A percentile compares a stretch with the other conserved stretches of the same genome.
Conservation (phyloP, 768 basidiomycete genomes). For the Trametes sanguinea region DNA sequence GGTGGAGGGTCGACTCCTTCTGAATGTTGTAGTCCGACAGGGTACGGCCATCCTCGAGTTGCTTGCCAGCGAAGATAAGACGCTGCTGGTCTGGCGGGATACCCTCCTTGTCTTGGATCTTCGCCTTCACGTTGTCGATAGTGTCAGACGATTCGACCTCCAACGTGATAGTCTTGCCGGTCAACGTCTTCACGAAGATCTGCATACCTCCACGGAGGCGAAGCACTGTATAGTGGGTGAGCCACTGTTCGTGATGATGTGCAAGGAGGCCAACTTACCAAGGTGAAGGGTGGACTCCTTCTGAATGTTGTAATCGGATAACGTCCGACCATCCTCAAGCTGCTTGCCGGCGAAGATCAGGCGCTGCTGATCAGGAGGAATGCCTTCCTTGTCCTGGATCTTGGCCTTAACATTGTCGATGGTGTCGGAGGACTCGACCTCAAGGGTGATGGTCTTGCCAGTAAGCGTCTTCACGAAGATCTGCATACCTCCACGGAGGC, state of each 20-base stretch:
- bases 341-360: constrained; percentile 94
- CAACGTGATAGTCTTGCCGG: constrained; percentile 89
- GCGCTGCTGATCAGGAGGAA: constrained; percentile 86
- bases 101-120: constrained; percentile 83
- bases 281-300: constrained; percentile 84
- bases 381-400: constrained; percentile 93
- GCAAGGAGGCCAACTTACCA: constrained; percentile 20
- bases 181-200: constrained; percentile 86
- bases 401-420: constrained; percentile 89
- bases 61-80: constrained; percentile 92
- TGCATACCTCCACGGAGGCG: constrained; percentile 92
- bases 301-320: constrained; percentile 91
- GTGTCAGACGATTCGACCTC: constrained; percentile 94
- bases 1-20: constrained; percentile 76
- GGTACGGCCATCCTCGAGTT: constrained; percentile 91
- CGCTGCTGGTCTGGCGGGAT: constrained; percentile 89
- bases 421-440: constrained; percentile 85
- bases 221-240: constrained; percentile 51
- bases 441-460: constrained; percentile 90
- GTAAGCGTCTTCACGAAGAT: constrained; percentile 84
- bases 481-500: constrained; percentile 91
- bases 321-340: constrained; percentile 86
- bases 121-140: constrained; percentile 86
- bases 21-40: constrained; percentile 80
- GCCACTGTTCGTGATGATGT: neutral